Evolutionary conservation across 2,329 filamentous ascomycete genomes (phyloP), one percentile per base, ranked within the genome.

Genomic region (Exophiala sp.): DNA sequence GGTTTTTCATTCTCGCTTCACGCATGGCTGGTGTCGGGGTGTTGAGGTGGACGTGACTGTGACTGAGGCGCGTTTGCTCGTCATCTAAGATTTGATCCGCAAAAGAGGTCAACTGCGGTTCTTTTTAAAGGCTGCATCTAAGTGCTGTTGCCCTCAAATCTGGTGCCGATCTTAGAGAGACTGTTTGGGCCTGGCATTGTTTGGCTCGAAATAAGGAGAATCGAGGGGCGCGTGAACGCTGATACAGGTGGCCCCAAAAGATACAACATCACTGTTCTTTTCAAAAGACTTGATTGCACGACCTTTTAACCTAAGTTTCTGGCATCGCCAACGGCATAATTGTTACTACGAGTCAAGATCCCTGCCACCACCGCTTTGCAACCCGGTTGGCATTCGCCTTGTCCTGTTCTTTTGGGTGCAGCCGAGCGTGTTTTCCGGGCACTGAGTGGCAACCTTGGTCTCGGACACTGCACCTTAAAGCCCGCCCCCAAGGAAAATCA

Each of bases 1-100:
- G 57, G 55, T 60, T 36, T 57, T 57, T 49, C 50, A 52, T 58
- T 35, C 54, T 54, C 47, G 48, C 14, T 43, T 61, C 58, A 58
- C 57, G 52, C 55, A 50, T 61, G 58, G 49, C 55, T 62, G 60
- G 59, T 61, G 56, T 59, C 50, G 52, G 58, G 59, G 54, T 57
- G 47, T 44, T 61, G 54, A 51, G 49, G 54, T 59, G 56, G 60
- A 47, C 60, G 60, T 62, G 60, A 62, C 57, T 54, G 54, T 50
- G 52, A 62, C 57, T 54, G 54, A 47, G 52, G 60, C 60, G 57
- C 54, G 55, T 58, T 61, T 57, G 51, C 50, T 54, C 51, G 47
- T 43, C 55, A 58, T 56, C 54, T 57, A 55, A 61, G 54, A 57
- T 59, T 54, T 55, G 41, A 47, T 49, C 52, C 41, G 49, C 50